Evolutionary conservation across 495 filamentous ascomycete genomes (phyloP).

Genomic region (Darksidea phi): DNA sequence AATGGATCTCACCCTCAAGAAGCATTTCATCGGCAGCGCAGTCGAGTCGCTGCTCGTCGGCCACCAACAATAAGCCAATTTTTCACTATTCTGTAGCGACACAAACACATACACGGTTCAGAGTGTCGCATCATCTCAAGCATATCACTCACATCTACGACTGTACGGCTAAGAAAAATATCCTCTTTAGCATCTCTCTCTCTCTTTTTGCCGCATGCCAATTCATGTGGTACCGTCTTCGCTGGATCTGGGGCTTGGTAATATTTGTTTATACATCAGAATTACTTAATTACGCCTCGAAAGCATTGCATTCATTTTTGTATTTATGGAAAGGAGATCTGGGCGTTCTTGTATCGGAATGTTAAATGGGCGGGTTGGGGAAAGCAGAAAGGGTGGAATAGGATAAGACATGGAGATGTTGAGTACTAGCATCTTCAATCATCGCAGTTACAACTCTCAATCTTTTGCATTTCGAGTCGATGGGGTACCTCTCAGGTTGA

Average conservation of each 20-base stretch:
- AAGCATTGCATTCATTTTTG: neutral
- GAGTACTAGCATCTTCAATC: no score
- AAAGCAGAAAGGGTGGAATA: no score
- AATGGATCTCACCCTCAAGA: conserved; percentile 33
- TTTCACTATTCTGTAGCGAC: neutral
- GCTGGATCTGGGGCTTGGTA: neutral
- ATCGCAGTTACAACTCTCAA: no score
- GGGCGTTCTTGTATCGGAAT: neutral
- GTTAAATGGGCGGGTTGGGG: no score
- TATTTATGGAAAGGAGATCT: neutral
- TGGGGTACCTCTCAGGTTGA: no score
- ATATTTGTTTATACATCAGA: neutral
- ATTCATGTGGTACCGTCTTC: no score
- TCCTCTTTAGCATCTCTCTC: no score
- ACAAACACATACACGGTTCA: neutral
- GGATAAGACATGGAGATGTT: no score
- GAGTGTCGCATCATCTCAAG: neutral
- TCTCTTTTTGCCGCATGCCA: no score
- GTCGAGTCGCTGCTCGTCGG: conserved; percentile 31
- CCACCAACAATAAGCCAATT: conserved; percentile 6
- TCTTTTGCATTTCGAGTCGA: no score
- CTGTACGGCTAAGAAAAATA: neutral
- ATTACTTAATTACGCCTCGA: conserved; percentile 2
- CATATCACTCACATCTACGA: neutral
- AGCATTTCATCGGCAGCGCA: conserved; percentile 32